Percentiles rank a stretch among this genome's conserved stretches.
Evolutionary conservation across 768 basidiomycete genomes (phyloP).

Genomic region (Amylocystis lapponica): DNA sequence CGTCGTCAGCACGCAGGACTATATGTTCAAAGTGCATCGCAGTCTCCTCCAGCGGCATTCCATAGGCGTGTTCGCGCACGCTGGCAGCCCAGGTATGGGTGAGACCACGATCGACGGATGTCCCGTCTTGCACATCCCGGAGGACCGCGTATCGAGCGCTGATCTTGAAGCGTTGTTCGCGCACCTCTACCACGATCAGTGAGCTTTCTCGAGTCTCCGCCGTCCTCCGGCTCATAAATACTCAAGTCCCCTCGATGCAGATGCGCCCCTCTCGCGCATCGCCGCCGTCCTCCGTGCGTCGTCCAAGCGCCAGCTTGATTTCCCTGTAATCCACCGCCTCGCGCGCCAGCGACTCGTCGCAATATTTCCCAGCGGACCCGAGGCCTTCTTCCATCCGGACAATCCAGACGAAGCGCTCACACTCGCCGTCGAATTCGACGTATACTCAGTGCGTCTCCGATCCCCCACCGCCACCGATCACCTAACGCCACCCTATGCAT

Average conservation of each 20-base stretch:
- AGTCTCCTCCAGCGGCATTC: constrained; percentile 51
- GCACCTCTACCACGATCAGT: constrained; percentile 67
- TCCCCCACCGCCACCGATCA: no score
- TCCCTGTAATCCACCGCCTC: constrained; percentile 44
- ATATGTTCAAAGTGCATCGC: constrained; percentile 53
- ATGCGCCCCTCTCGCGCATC: constrained; percentile 42
- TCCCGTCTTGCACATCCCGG: constrained; percentile 29
- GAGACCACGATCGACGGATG: not conserved
- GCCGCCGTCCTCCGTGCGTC: constrained; percentile 53
- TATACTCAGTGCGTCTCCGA: constrained; percentile 41
- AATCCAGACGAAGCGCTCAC: constrained; percentile 48
- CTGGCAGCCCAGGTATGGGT: not conserved
- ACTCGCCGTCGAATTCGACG: constrained; percentile 42
- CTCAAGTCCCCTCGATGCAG: constrained; percentile 37
- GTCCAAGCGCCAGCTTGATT: constrained; percentile 48
- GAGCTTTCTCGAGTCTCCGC: constrained; percentile 35
- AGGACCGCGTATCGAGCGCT: constrained; percentile 30
- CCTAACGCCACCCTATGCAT: not conserved
- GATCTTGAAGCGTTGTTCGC: constrained; percentile 56
- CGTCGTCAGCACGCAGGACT: constrained; percentile 38
- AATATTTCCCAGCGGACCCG: constrained; percentile 46
- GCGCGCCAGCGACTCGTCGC: constrained; percentile 37
- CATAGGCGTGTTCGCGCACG: constrained; percentile 17
- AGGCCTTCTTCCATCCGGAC: constrained; percentile 30
- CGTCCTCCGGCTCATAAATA: not conserved